phyloP scores from a whole-genome alignment of 495 filamentous ascomycete genomes.

The Penicillium steckii region DNA sequence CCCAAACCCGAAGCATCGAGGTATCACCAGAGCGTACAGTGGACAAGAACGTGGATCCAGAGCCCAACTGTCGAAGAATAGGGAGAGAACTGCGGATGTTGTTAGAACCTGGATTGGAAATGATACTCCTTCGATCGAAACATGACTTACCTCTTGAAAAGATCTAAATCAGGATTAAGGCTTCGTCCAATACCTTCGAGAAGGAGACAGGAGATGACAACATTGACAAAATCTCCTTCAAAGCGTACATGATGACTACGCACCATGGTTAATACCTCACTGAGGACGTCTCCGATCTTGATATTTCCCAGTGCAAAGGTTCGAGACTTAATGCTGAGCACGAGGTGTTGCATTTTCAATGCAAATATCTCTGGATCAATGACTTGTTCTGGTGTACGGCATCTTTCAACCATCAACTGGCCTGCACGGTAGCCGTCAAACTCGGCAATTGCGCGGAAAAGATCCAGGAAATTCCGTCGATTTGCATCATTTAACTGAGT shows the following conservation, averaged over 20 bases:
- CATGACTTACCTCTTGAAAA: conserved; percentile 71
- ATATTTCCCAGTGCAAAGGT: conserved; percentile 94
- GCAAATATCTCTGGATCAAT: conserved; percentile 87
- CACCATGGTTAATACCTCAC: conserved; percentile 89
- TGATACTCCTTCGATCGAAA: background rate
- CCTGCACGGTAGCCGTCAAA: conserved; percentile 97
- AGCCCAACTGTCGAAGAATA: conserved; percentile 84
- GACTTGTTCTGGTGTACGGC: conserved; percentile 85
- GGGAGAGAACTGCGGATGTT: conserved; percentile 67
- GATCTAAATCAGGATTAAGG: conserved; percentile 82
- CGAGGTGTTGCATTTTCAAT: conserved; percentile 93
- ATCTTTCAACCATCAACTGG: conserved; percentile 93
- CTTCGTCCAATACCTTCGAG: conserved; percentile 91
- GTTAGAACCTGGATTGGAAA: conserved; percentile 1
- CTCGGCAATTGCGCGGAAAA: conserved; percentile 94
- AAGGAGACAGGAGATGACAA: conserved; percentile 90
- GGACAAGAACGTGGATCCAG: conserved; percentile 51
- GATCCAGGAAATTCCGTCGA: conserved; percentile 87
- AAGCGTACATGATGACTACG: conserved; percentile 89
- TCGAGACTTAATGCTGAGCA: conserved; percentile 80
- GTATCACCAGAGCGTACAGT: conserved; percentile 67
- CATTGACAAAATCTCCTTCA: conserved; percentile 98
- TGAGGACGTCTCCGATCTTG: conserved; percentile 93
- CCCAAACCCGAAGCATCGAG: conserved; percentile 93
- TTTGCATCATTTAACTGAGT: conserved; percentile 89